phyloP scores from a whole-genome alignment of 1,139 yeast genomes.

The Blastobotrys malaysiensis region DNA sequence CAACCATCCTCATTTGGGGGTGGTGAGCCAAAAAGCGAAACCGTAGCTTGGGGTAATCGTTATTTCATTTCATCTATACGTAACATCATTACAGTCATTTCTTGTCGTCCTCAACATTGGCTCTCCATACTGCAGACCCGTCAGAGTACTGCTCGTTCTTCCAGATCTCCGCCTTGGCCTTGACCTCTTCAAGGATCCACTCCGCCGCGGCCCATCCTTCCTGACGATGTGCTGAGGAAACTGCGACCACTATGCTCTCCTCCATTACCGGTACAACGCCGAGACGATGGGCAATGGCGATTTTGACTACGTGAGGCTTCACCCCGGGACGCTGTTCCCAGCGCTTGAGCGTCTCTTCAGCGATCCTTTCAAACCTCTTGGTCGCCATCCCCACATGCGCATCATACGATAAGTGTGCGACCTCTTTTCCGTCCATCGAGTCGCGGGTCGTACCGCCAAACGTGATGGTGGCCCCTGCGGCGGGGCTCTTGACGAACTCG shows the following conservation, averaged over 20 bases:
- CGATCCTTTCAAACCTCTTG: constrained; percentile 34
- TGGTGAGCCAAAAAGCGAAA: too few species aligned
- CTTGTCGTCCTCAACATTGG: constrained; percentile 22
- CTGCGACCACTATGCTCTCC: constrained; percentile 42
- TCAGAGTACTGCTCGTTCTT: constrained; percentile 41
- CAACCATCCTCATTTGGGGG: too few species aligned
- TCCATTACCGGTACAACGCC: constrained; percentile 45
- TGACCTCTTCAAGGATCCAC: constrained; percentile 41
- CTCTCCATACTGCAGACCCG: constrained; percentile 38
- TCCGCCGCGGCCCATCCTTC: constrained; percentile 45
- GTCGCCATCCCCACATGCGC: constrained; percentile 40
- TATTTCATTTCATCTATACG: too few species aligned
- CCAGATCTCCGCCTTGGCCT: constrained; percentile 45
- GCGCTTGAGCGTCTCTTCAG: constrained; percentile 29
- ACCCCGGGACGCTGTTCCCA: constrained; percentile 22
- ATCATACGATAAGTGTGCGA: constrained; percentile 38
- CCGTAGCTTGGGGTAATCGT: too few species aligned
- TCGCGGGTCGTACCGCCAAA: constrained; percentile 48
- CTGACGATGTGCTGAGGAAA: constrained; percentile 43
- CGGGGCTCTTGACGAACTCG: constrained; percentile 28
- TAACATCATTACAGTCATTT: neutral
- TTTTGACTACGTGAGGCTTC: constrained; percentile 28
- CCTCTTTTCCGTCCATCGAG: constrained; percentile 38
- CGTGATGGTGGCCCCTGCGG: constrained; percentile 44
- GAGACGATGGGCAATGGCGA: constrained; percentile 40